phyloP scores from a whole-genome alignment of 768 basidiomycete species.

The Cubamyces lactineus region DNA sequence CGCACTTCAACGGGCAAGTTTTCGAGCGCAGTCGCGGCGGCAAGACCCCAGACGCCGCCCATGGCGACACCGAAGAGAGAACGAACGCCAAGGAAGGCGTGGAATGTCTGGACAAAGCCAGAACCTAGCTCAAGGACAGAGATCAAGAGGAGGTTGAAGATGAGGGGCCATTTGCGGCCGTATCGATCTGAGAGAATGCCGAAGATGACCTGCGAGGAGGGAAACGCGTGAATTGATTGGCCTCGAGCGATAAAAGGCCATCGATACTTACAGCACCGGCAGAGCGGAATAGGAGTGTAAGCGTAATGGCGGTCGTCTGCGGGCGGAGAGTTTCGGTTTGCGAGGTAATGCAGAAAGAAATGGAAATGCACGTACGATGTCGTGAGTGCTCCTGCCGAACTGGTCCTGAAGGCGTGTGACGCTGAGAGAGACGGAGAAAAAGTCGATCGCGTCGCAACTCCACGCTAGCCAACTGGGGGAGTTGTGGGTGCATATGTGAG shows the following conservation, averaged over 20 bases:
- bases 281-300: slow-evolving; percentile 91
- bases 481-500: slow-evolving; percentile 18
- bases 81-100: slow-evolving; percentile 79
- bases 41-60: slow-evolving; percentile 90
- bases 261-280: slow-evolving; percentile 58
- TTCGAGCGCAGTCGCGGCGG: slow-evolving; percentile 82
- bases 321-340: slow-evolving; percentile 6
- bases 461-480: slow-evolving; percentile 74
- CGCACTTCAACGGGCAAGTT: slow-evolving; percentile 86
- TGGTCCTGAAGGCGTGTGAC: slow-evolving; percentile 49
- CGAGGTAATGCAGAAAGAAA: not conserved
- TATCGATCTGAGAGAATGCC: slow-evolving; percentile 86
- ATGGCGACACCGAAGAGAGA: slow-evolving; percentile 86
- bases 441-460: slow-evolving; percentile 87
- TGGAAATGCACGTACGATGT: slow-evolving; percentile 44
- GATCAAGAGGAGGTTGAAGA: slow-evolving; percentile 73
- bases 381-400: slow-evolving; percentile 46
- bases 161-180: slow-evolving; percentile 93
- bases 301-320: slow-evolving; percentile 81
- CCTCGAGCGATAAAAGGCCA: not conserved
- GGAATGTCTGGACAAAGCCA: slow-evolving; percentile 78
- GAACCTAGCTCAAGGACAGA: slow-evolving; percentile 75
- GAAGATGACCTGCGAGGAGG: slow-evolving; percentile 56
- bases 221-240: not conserved
- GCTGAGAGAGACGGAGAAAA: slow-evolving; percentile 75